Base-by-base conservation (phyloP, 441 rosid genomes). In the Viola pubescens region DNA sequence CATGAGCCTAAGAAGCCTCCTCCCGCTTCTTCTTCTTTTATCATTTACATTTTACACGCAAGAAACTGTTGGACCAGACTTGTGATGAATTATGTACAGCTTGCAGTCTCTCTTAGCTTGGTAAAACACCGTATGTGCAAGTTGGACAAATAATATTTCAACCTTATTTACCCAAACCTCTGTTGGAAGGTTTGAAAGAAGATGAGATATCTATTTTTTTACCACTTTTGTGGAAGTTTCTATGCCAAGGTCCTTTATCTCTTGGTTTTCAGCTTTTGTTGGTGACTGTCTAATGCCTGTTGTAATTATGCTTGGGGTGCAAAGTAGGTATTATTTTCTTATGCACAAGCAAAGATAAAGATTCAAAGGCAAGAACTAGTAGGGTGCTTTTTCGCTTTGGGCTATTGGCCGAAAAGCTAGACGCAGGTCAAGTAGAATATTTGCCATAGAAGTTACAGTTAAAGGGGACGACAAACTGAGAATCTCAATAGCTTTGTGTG, bases 361-460 rank as follows among this genome's bases (percentile, higher is more conserved):
- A 61, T 37, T 58, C 19, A 26, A 62, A 64, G 45, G 67, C 54
- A 37, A 46, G 52, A 60, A 52, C 58, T 49, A n/a, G 44, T 37
- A 41, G 60, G 43, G 47, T 45, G 48, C 62, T 7, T 58, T 71
- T 75, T 60, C 48, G n/a, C 56, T 66, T 67, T 72, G 54, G 65
- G 60, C 58, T 47, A 61, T 55, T 63, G 44, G 65, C 61, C 59
- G 57, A 78, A 78, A 75, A 55, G 74, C 62, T 68, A 62, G 70
- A 48, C 53, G 44, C 64, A 37, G 64, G 60, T 57, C 64, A 37
- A 62, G 60, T 57, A 46, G 78, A 74, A 74, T 77, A 60, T 72
- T 73, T 75, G 63, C 64, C 50, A 56, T 62, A 26, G 66, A 70
- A 73, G 73, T 60, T 60, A 54, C 58, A 67, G 54, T 58, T 62